Evolutionary conservation across 495 filamentous ascomycete species (phyloP).

Genomic region (Penicillium silybi): DNA sequence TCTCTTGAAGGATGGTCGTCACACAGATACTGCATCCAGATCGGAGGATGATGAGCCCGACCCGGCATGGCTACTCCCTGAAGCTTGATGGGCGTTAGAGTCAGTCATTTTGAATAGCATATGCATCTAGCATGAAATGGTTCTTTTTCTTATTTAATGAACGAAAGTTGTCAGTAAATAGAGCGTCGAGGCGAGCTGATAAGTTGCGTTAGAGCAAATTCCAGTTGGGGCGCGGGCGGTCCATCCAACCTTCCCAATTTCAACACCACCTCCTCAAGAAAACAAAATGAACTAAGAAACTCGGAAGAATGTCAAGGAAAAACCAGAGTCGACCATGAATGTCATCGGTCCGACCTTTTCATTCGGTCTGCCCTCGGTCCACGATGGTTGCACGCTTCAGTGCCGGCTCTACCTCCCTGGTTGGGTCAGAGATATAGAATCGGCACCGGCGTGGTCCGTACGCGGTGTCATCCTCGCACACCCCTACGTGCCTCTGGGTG

Average conservation of each 20-base stretch:
- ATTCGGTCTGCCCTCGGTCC: conserved; percentile 78
- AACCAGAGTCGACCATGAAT: conserved; percentile 15
- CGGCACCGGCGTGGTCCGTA: conserved; percentile 33
- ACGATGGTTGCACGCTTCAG: conserved; percentile 69
- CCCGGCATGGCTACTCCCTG: conserved; percentile 37
- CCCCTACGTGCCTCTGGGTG: conserved; percentile 85
- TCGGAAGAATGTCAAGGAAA: neutral
- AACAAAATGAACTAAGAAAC: neutral
- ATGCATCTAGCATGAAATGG: neutral
- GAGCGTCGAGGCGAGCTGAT: neutral
- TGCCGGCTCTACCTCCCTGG: conserved; percentile 76
- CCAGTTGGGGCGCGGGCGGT: neutral
- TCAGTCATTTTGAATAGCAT: neutral
- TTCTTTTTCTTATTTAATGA: neutral
- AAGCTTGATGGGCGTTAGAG: conserved; percentile 5
- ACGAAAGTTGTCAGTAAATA: neutral
- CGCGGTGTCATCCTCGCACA: conserved; percentile 80
- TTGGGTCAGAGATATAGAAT: conserved; percentile 25
- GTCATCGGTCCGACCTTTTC: conserved; percentile 57
- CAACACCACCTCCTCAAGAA: neutral
- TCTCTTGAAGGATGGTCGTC: conserved; percentile 28
- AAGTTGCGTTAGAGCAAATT: neutral
- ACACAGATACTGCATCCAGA: conserved; percentile 20
- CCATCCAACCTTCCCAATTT: neutral
- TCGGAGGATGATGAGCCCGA: conserved; percentile 49